Evolutionary conservation across 2,329 filamentous ascomycete genomes (phyloP).

Genomic region (Xylogone sp.): DNA sequence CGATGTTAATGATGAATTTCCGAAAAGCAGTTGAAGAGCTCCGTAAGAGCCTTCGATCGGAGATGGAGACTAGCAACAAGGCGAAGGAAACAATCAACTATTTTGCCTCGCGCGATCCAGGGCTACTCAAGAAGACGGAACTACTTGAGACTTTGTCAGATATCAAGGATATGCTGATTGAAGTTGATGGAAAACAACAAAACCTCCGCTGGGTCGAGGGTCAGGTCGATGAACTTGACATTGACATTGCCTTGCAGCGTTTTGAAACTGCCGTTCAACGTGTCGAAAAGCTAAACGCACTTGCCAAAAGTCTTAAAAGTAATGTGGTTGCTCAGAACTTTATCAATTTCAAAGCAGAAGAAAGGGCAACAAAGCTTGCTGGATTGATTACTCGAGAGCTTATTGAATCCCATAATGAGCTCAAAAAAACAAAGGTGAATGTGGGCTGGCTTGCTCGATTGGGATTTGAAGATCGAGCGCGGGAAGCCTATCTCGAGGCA

Average conservation of each 20-base stretch:
- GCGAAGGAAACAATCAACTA: slow-evolving; percentile 82
- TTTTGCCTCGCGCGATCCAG: slow-evolving; percentile 74
- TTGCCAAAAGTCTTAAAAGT: slow-evolving; percentile 77
- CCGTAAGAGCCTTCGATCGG: slow-evolving; percentile 77
- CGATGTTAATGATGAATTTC: slow-evolving; percentile 78
- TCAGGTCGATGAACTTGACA: slow-evolving; percentile 94
- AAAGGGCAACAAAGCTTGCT: slow-evolving; percentile 74
- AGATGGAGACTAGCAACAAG: slow-evolving; percentile 83
- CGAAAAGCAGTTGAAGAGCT: slow-evolving; percentile 91
- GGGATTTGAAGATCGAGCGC: slow-evolving; percentile 84
- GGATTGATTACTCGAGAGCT: slow-evolving; percentile 74
- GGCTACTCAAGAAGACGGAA: slow-evolving; percentile 73
- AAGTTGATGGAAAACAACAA: slow-evolving; percentile 94
- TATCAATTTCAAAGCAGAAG: slow-evolving; percentile 86
- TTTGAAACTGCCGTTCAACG: slow-evolving; percentile 81
- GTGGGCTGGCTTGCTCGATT: slow-evolving; percentile 81
- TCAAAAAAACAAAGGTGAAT: slow-evolving; percentile 73
- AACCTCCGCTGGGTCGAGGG: slow-evolving; percentile 94
- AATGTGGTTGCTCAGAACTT: slow-evolving; percentile 88
- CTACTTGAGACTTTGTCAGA: slow-evolving; percentile 74
- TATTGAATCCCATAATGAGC: slow-evolving; percentile 71
- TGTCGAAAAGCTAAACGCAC: slow-evolving; percentile 78
- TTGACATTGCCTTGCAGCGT: slow-evolving; percentile 85
- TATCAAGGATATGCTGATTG: slow-evolving; percentile 84
- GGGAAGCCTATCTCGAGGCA: slow-evolving; percentile 81